phyloP scores from a whole-genome alignment of 148 eudicot genomes.

The Tetragonia tetragonoides region DNA sequence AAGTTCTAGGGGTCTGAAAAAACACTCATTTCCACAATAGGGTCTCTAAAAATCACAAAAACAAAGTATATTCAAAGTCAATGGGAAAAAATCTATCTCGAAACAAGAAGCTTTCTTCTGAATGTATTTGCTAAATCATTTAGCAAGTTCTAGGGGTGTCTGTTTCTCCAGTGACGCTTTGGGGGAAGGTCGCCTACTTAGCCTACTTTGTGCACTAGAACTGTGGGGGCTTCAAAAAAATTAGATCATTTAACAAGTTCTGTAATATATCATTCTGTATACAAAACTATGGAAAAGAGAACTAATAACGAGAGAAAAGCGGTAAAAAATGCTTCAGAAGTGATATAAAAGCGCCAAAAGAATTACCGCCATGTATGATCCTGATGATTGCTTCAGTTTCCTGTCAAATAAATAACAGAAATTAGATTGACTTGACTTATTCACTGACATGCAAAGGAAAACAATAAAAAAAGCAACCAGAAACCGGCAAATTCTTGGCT shows the following conservation, averaged over 20 bases:
- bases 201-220: no score
- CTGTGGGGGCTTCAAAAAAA: no score
- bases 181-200: no score
- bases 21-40: no score
- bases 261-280: background rate
- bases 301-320: background rate
- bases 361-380: constrained; percentile 21
- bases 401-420: constrained; percentile 14
- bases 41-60: no score
- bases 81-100: background rate
- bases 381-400: constrained; percentile 19
- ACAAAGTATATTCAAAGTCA: background rate
- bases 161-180: no score
- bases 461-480: background rate
- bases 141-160: no score
- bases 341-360: background rate
- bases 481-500: no score
- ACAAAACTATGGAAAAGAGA: background rate
- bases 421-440: background rate
- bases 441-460: background rate
- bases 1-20: no score
- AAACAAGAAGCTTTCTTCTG: background rate
- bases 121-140: background rate
- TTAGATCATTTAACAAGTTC: background rate
- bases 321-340: background rate